A percentile compares a stretch with the other conserved stretches of the same genome.
Conservation (phyloP, 2,329 filamentous ascomycete species). For the Aureobasidium melanogenum region DNA sequence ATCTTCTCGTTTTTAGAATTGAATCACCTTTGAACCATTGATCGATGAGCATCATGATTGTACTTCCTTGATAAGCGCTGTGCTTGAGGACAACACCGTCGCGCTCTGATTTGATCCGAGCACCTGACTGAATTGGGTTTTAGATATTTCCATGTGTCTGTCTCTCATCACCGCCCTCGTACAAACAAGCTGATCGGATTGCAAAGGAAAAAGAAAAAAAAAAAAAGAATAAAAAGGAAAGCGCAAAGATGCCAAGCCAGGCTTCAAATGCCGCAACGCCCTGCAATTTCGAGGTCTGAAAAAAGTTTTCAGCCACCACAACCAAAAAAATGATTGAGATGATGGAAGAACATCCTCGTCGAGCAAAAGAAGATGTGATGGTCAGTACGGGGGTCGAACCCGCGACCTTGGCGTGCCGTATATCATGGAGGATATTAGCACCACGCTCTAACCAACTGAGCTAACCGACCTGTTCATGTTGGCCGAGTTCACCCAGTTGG, state of each 20-base stretch:
- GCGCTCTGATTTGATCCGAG: too few species aligned
- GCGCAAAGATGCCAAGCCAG: background rate
- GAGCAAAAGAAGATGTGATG: background rate
- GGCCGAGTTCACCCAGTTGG: too few species aligned
- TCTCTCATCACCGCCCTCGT: too few species aligned
- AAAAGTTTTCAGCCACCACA: background rate
- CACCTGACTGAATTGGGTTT: too few species aligned
- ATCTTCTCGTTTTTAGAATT: background rate
- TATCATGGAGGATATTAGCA: background rate
- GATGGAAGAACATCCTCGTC: background rate
- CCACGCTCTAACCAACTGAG: constrained; percentile 6
- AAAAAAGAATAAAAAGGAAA: background rate
- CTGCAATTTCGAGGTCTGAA: background rate
- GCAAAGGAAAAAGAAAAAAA: background rate
- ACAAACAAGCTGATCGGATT: background rate
- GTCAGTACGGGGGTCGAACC: constrained; percentile 2
- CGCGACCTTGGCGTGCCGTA: background rate
- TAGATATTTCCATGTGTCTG: background rate
- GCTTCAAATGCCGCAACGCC: background rate
- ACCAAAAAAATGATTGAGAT: background rate
- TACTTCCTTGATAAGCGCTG: too few species aligned
- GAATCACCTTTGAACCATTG: too few species aligned
- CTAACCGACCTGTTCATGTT: background rate
- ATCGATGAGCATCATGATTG: too few species aligned
- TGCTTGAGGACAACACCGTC: too few species aligned